Base-by-base conservation (phyloP, 805 yeast genomes). In the Starmerella kuoi region DNA sequence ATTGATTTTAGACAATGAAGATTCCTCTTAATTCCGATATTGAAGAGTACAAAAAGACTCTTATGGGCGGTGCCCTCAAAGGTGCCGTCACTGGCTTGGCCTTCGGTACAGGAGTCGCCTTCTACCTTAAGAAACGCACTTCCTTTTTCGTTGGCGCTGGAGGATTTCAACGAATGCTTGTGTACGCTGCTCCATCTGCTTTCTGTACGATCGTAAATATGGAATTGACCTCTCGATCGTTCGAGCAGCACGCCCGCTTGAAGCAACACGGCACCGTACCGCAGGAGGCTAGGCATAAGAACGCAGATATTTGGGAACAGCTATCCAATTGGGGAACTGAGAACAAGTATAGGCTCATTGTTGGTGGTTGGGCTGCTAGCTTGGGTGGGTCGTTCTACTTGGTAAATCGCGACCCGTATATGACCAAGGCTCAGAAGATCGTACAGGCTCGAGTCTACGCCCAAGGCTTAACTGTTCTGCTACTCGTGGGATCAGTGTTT, bases 371-470 rank as follows among this genome's bases (percentile, higher is more conserved):
- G 94, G 87, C 84, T 2, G 79, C 76, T 24, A 76, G 88, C 2
- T 61, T 83, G 66, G 81, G 70, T 51, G 94, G 86, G 2, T 79
- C 94, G 4, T 84, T 91, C 85, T 73, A 63, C 36, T 55, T 67
- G 35, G 85, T 82, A 37, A 77, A 81, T 65, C 73, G 72, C 51
- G 94, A 84, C 59, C 76, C 74, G 48, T 66, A 76, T 59, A 71
- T 84, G 79, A 73, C 84, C 38, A 70, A 69, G 49, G 63, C 88
- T 3, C 94, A 84, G 65, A 84, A 83, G 61, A 74, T 82, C 38
- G 91, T 81, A 23, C 87, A 80, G 61, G 94, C 93, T 25, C 79
- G 94, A 74, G 84, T 84, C 77, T 84, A 83, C 58, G 94, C 94
- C 7, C 94, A 85, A 63, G 84, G 80, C 50, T 62, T 80, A 41